Evolutionary conservation across 1,284 basidiomycete genomes (phyloP).

Genomic region (Thecaphora frezii): DNA sequence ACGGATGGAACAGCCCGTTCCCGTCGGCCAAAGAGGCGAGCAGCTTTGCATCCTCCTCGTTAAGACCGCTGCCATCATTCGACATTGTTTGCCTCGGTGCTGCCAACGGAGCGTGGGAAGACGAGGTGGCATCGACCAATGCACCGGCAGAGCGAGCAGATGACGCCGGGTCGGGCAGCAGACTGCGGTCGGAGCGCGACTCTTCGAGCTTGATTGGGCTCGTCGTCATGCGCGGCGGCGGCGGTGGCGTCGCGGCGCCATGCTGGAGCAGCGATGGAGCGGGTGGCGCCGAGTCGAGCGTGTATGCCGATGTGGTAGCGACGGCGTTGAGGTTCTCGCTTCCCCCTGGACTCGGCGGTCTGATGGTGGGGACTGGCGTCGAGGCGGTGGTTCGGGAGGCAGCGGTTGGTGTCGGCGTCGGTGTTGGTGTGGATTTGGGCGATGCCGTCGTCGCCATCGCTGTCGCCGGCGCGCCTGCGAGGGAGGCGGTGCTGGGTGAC

Average conservation of each 20-base stretch:
- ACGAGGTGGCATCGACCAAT: not conserved
- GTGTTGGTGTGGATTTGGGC: too few species aligned
- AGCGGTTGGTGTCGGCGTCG: too few species aligned
- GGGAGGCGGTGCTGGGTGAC: too few species aligned
- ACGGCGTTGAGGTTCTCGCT: conserved; percentile 33
- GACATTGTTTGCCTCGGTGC: conserved; percentile 4
- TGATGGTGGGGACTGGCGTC: too few species aligned
- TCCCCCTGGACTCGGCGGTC: conserved; percentile 21
- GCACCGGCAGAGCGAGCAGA: not conserved
- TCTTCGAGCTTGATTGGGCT: not conserved
- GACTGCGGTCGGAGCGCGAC: too few species aligned
- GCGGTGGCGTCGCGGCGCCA: too few species aligned
- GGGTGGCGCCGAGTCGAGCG: conserved; percentile 17
- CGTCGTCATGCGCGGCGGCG: not conserved
- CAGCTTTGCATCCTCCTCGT: conserved; percentile 44
- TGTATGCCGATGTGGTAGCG: conserved; percentile 41
- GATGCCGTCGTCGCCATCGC: too few species aligned
- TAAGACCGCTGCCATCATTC: conserved; percentile 11
- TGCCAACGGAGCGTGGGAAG: conserved; percentile 7
- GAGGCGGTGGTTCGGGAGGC: too few species aligned
- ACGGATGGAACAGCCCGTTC: conserved; percentile 20
- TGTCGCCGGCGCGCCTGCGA: too few species aligned
- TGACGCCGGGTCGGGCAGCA: not conserved
- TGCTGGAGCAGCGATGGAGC: not conserved
- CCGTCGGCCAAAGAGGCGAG: conserved; percentile 36